Evolutionary conservation across 1,284 basidiomycete genomes (phyloP).

Genomic region (Ceratobasidium sp.): DNA sequence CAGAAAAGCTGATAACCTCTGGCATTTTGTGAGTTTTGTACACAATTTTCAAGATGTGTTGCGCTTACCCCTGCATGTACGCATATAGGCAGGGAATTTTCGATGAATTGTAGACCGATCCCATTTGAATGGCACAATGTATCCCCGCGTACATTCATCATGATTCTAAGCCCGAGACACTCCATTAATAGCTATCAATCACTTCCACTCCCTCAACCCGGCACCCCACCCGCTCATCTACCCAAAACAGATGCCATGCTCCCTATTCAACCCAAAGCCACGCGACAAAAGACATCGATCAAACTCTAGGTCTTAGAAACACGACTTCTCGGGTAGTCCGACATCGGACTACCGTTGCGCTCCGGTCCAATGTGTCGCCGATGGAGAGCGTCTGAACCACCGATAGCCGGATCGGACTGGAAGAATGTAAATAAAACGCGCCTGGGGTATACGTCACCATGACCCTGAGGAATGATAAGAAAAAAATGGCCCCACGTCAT

Average conservation of each 20-base stretch:
- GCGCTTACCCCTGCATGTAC: too few species aligned
- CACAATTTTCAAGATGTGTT: background rate
- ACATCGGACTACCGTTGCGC: slow-evolving; percentile 2
- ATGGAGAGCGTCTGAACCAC: too few species aligned
- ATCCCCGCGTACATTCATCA: too few species aligned
- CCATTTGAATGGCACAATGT: too few species aligned
- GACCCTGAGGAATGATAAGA: too few species aligned
- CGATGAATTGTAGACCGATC: background rate
- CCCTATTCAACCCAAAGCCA: background rate
- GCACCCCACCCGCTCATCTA: background rate
- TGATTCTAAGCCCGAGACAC: background rate
- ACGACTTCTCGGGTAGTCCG: background rate
- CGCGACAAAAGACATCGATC: slow-evolving; percentile 13
- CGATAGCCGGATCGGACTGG: too few species aligned
- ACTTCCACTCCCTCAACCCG: background rate
- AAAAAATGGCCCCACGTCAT: too few species aligned
- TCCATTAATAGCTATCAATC: background rate
- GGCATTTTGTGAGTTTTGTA: too few species aligned
- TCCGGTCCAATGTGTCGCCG: slow-evolving; percentile 5
- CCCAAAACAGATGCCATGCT: background rate
- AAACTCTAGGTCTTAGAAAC: background rate
- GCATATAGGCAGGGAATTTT: background rate
- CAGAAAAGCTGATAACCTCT: too few species aligned
- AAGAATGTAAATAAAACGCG: slow-evolving; percentile 22
- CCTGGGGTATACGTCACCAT: background rate